Base-by-base conservation (phyloP, 805 yeast species). In the Kluyveromyces aestuarii region DNA sequence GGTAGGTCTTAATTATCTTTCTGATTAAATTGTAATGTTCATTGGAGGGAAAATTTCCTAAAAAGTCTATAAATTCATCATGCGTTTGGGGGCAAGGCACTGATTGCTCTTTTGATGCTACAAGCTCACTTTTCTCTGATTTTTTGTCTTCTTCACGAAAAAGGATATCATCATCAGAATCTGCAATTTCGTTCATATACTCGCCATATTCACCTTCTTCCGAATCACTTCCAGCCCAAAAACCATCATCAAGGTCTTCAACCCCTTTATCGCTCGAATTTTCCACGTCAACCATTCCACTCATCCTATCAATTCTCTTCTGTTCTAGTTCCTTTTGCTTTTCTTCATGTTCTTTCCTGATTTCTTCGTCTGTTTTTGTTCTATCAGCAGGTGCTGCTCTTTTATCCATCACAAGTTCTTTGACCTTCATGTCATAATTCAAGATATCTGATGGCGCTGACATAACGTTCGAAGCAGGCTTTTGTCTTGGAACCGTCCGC, bases 301-400 rank as follows among this genome's bases (percentile, higher is more conserved):
- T 79, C 95, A 86, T 86, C 72, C 95, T 78, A 56, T 75, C 77
- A 53, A 74, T 55, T 68, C 95, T 75, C 48, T 77, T 89, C 44
- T 75, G 78, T 63, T 87, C 90, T 54, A 85, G 67, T 56, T 75
- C 72, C 55, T 78, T 77, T 70, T 73, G 69, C 56, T 74, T 77
- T n/a, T 79, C 84, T 17, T 72, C 74, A 55, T 76, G 76, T 59
- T 84, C 91, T 38, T 72, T 69, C 43, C 69, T 70, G 11, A 84
- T 47, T 63, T 86, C 93, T 63, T 85, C 89, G 2, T 76, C 81
- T 1, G 93, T 84, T 62, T 84, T 84, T 2, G 91, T 84, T 67
- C 90, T 75, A 48, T 84, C 91, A 19, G 90, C 81, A 33, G 93
- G 93, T 1, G 76, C 89, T 10, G 93, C 83, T 61, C 90, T 75